A percentile compares a stretch with the other conserved stretches of the same genome.
phyloP scores from a whole-genome alignment of 495 filamentous ascomycete species.

The Pyrenula massariospora region DNA sequence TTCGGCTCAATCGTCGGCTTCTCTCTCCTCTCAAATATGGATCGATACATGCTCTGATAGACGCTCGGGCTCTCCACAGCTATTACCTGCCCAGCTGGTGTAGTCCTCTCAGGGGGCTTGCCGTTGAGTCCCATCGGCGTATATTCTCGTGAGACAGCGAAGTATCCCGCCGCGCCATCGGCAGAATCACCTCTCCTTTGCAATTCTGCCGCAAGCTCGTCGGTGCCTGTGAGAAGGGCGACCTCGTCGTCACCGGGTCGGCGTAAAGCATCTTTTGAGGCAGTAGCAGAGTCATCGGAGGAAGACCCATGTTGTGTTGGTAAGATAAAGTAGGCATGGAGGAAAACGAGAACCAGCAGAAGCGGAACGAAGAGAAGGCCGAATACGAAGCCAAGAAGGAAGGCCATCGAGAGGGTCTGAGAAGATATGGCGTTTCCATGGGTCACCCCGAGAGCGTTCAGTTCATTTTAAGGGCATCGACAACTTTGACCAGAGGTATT shows the following conservation, averaged over 20 bases:
- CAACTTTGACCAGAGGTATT: too few species aligned
- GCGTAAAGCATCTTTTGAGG: constrained; percentile 3
- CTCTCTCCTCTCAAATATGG: constrained; percentile 80
- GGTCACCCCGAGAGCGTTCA: too few species aligned
- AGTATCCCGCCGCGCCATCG: constrained; percentile 85
- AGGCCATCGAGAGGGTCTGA: constrained; percentile 8
- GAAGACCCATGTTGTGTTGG: constrained; percentile 20
- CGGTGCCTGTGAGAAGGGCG: constrained; percentile 35
- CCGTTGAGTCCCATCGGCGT: constrained; percentile 82
- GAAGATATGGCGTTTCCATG: too few species aligned
- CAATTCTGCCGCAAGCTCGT: constrained; percentile 41
- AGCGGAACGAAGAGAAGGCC: constrained; percentile 90
- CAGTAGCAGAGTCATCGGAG: constrained; percentile 16
- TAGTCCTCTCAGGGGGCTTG: constrained; percentile 76
- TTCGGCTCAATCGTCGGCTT: constrained; percentile 30
- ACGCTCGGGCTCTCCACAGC: constrained; percentile 77
- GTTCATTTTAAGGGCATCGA: too few species aligned
- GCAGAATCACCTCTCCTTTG: constrained; percentile 50
- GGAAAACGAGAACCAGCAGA: constrained; percentile 46
- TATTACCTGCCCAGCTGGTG: constrained; percentile 60
- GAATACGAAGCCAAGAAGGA: constrained; percentile 69
- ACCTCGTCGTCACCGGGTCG: constrained; percentile 33
- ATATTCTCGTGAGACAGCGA: constrained; percentile 89
- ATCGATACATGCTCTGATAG: constrained; percentile 95
- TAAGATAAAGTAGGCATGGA: constrained; percentile 59